Percentiles rank a stretch among this genome's conserved stretches.
These are phyloP conservation scores for Apiospora marii DNA, from an alignment of 2,329 filamentous ascomycete species.

Conservation along the genomic window DNA sequence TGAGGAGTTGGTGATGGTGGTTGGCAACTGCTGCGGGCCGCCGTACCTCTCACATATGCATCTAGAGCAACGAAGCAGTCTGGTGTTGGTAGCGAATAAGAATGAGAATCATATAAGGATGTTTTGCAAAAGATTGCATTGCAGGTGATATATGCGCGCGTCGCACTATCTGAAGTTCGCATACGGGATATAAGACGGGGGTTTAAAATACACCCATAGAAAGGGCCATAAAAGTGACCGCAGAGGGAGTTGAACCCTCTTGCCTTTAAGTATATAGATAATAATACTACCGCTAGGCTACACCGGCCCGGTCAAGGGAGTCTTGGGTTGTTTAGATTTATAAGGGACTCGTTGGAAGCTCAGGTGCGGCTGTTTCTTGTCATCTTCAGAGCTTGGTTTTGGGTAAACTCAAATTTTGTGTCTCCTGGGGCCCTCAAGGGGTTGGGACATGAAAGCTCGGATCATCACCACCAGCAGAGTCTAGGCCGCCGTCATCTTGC, in stretches of 20 bases:
- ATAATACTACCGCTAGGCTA: not conserved
- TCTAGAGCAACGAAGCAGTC: not conserved
- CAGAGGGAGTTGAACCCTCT: constrained; percentile 1
- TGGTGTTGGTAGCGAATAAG: not conserved
- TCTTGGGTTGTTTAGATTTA: not conserved
- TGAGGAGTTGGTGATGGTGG: too few relatives aligned
- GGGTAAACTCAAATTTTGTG: not conserved
- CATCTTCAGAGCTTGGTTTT: not conserved
- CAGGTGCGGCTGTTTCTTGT: not conserved
- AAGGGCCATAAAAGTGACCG: not conserved
- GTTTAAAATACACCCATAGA: not conserved
- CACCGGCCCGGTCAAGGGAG: not conserved
- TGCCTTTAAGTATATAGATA: not conserved
- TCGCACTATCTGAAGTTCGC: not conserved
- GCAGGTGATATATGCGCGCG: not conserved
- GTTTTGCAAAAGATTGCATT: not conserved
- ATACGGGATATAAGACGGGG: not conserved
- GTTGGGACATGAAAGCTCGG: not conserved
- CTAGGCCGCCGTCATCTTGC: not conserved
- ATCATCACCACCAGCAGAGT: not conserved
- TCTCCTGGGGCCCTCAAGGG: not conserved
- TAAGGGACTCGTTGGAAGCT: not conserved
- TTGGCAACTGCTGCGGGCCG: not conserved
- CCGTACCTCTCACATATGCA: not conserved
- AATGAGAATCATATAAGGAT: not conserved